Evolutionary conservation across 2,329 filamentous ascomycete genomes (phyloP), one percentile per base, ranked within the genome.

Genomic region (Verticillium tricorpus): DNA sequence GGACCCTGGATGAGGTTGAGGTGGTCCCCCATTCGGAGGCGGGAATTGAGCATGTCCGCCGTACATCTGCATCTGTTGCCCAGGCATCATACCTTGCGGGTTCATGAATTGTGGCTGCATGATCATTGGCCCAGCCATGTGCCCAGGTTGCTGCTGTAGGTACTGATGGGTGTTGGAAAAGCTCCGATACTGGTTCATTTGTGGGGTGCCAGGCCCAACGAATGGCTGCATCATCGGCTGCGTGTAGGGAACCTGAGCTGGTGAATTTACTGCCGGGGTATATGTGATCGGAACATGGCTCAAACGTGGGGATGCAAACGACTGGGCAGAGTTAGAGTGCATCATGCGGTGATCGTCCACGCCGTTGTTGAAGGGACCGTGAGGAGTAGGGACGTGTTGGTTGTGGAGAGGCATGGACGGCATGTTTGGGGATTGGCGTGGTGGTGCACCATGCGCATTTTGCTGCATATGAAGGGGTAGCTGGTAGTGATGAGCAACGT

Each of bases 331-430:
- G 67, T 89, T 93, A 7, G 89, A 90, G 62, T 91, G 91, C 78
- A 95, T 90, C 91, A 97, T 96, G 59, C 93, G 87, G 70, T 93
- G 91, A 62, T 93, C 90, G 67, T 96, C 93, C 67, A 88, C 87
- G 15, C 57, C 57, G 63, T 87, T 88, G 69, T 89, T 91, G 67
- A 88, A 90, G 3, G 85, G 84, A 17, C 83, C 82, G 59, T 86
- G 85, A 52, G 87, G 85, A 6, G 83, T 85, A 66, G 89, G 89
- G 4, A 77, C 80, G 69, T 93, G 91, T 64, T 89, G 88, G 31
- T 83, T 84, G 69, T 92, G 90, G 75, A 92, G 88, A 69, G 90
- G 90, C 73, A 93, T 91, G 19, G 89, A 87, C 22, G 89, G 87
- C 70, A 93, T 91, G 63, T 93, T 89, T 50, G 92, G 86, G 28